A percentile compares a stretch with the other conserved stretches of the same genome.
Conservation (phyloP, 768 basidiomycete genomes). For the Holtermanniella nyarrowii region DNA sequence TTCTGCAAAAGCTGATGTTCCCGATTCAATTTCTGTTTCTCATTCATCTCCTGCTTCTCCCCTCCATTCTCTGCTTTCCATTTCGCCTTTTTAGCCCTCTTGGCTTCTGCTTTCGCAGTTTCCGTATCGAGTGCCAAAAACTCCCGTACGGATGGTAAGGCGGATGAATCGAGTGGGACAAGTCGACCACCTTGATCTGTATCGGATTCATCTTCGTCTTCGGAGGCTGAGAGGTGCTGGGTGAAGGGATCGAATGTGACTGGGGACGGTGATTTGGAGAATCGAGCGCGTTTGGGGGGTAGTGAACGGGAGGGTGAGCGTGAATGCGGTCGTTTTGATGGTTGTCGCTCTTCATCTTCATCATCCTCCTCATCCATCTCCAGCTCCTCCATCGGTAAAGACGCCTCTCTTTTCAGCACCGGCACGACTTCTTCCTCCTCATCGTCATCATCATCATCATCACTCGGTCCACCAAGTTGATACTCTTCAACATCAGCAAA, state of each 20-base stretch:
- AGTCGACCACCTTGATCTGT: conserved; percentile 44
- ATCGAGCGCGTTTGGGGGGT: conserved; percentile 2
- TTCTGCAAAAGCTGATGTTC: conserved; percentile 30
- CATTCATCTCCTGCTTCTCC: conserved; percentile 8
- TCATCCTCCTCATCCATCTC: neutral
- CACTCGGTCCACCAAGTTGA: conserved; percentile 54
- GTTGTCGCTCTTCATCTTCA: neutral
- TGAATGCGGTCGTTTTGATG: conserved; percentile 2
- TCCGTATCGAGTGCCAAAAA: conserved; percentile 68
- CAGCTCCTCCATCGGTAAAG: conserved; percentile 18
- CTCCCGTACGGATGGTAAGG: conserved; percentile 70
- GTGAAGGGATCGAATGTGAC: conserved; percentile 5
- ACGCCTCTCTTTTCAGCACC: conserved; percentile 45
- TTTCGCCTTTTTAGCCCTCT: conserved; percentile 59
- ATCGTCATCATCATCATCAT: conserved; percentile 51
- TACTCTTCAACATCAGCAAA: conserved; percentile 81
- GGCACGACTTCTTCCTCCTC: conserved; percentile 41
- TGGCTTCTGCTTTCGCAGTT: conserved; percentile 55
- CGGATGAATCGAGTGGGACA: conserved; percentile 65
- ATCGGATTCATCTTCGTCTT: conserved; percentile 10
- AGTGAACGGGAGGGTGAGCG: neutral
- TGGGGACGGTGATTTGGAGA: conserved; percentile 15
- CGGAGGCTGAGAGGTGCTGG: conserved; percentile 18
- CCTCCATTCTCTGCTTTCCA: conserved; percentile 40
- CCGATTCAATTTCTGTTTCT: conserved; percentile 25